Evolutionary conservation across 495 filamentous ascomycete genomes (phyloP), one percentile per base, ranked within the genome.

Genomic region (Hypoxylon fragiforme): DNA sequence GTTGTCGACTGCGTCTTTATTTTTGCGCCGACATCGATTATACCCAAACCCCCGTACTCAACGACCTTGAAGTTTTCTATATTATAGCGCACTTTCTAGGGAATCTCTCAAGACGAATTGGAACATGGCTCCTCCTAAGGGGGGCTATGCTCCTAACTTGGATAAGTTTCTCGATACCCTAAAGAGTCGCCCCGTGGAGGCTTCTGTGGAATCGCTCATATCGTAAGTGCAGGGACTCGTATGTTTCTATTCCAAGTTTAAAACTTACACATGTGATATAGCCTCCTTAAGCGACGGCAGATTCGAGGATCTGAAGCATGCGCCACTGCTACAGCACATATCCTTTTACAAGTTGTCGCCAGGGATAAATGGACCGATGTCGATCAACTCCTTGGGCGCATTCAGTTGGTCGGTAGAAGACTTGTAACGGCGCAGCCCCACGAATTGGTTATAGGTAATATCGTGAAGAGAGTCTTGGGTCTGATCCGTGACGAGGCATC

Each of bases 361-460:
- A 83, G 83, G 54, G 81, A 83, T 52, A 81, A 79, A 57, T 89
- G 85, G 68, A 77, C 74, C 39, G 88, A 92, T 67, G 84, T 90
- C 38, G 78, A 80, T 20, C 85, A 85, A 66, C 83, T 98, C 43
- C 81, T 97, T 22, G 78, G 85, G 45, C 83, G 85, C 37, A 82
- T 97, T 49, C 86, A 88, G 50, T 76, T 78, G 36, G 81, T 91
- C 32, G 94, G 92, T 22, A 79, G 81, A 49, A 80, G 82, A 41
- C 78, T 98, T 30, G 82, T 84, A 28, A 78, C 84, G 30, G 91
- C 94, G 8, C 90, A 94, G 54, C 92, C 94, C 11, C 77, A 85
- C 13, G 94, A 97, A 72, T 83, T 95, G 63, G 90, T 88, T 2
- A 91, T 96, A 18, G 92, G 92, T 38, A 98, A 97, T 60, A 88